Evolutionary conservation across 2,329 filamentous ascomycete species (phyloP).

Genomic region (Myotisia sp.): DNA sequence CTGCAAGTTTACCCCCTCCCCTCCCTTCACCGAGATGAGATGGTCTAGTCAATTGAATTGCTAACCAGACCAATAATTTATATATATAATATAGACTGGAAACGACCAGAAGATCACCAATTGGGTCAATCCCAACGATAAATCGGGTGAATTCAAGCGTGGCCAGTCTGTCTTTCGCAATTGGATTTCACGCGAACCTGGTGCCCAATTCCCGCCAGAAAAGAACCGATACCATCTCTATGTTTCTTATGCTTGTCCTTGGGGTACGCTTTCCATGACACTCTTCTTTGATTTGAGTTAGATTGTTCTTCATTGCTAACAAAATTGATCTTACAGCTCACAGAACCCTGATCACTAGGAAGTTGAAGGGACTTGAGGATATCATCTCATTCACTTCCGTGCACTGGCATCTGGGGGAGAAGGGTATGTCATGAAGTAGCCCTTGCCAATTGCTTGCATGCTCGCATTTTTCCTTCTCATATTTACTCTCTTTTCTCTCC

Average conservation of each 20-base stretch:
- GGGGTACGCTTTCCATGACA: constrained; percentile 48
- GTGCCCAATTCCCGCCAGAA: constrained; percentile 67
- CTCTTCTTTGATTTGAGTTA: neutral
- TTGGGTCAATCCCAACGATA: constrained; percentile 67
- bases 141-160: constrained; percentile 83
- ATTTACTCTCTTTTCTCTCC: constrained; percentile 5
- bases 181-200: constrained; percentile 57
- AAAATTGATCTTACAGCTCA: constrained; percentile 52
- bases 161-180: constrained; percentile 70
- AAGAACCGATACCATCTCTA: constrained; percentile 89
- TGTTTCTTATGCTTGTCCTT: constrained; percentile 85
- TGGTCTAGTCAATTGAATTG: neutral
- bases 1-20: constrained; percentile 8
- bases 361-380: constrained; percentile 83
- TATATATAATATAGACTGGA: constrained; percentile 14
- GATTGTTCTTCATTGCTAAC: constrained; percentile 5
- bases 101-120: constrained; percentile 50
- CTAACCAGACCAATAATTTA: neutral
- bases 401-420: constrained; percentile 73
- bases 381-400: constrained; percentile 68
- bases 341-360: constrained; percentile 70
- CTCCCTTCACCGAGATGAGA: neutral
- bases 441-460: no score
- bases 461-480: neutral
- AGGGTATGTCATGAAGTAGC: constrained; percentile 36